Evolutionary conservation across 257 asterid species (phyloP), one percentile per base, ranked within the genome.

Genomic region (Nemophila menziesii): DNA sequence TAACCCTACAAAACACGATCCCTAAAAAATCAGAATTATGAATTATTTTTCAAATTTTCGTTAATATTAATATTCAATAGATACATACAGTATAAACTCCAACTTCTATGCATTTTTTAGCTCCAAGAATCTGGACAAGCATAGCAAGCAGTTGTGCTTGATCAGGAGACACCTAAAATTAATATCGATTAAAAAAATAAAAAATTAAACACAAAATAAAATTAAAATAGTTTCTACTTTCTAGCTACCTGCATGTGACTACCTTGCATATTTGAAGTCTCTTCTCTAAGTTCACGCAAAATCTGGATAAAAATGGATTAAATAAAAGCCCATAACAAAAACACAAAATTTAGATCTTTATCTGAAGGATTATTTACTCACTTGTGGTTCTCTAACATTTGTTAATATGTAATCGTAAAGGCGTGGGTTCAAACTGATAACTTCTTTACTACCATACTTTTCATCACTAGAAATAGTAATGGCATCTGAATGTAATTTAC

Each of bases 101-200:
- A 56, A 89, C 78, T 84, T 89, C 98, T 20, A 89, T 84, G 64
- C 94, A 89, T 57, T 72, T 80, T 49, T 78, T 51, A n/a, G 94
- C 95, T 62, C 94, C 95, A 27, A 74, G 62, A 67, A 76, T 72
- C 70, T 80, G 84, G 19, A 78, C 82, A 16, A 89, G 90, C 94
- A 89, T 75, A 22, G 92, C 86, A 48, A 89, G 93, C 51, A 89
- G 82, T 62, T 89, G 98, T 6, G 93, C 95, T 66, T 89, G 94
- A 73, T 89, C 98, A 22, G 98, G 95, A 34, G 98, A 89, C 22
- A 80, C 90, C 94, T 82, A 48, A n/a, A n/a, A n/a, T n/a, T n/a
- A n/a, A n/a, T n/a, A n/a, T 8, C 13, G 36, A 45, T 0, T 46
- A 1, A 22, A 36, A 33, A 29, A 60, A 19, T 17, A 21, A 54